Conservation (phyloP, 176 grass and related monocot species). For the Avena sativa region DNA sequence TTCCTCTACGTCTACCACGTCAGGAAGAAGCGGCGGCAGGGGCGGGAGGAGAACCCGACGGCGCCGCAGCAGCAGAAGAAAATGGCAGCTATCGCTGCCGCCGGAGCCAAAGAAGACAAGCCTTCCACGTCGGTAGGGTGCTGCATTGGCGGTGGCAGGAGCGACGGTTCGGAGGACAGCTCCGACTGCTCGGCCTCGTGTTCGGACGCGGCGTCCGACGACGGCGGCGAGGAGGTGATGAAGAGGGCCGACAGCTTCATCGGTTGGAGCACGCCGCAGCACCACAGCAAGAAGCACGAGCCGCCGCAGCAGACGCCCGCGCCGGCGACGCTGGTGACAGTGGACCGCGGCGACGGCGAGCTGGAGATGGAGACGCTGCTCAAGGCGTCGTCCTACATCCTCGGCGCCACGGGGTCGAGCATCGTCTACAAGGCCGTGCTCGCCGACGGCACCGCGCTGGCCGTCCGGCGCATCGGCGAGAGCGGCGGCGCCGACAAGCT, state of each 20-base stretch:
- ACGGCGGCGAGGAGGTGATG: slow-evolving; percentile 33
- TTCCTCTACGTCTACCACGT: slow-evolving; percentile 82
- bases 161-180: slow-evolving; percentile 55
- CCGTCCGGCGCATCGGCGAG: too few relatives aligned
- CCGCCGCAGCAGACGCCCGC: slow-evolving; percentile 40
- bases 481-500: slow-evolving; percentile 66
- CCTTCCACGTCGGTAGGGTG: slow-evolving; percentile 40
- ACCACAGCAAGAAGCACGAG: slow-evolving; percentile 54
- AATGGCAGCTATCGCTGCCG: slow-evolving; percentile 16
- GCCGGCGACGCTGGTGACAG: slow-evolving; percentile 73
- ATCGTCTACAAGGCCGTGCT: too few relatives aligned
- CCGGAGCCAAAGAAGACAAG: slow-evolving; percentile 49
- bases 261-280: slow-evolving; percentile 48
- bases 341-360: slow-evolving; percentile 75
- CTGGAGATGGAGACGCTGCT: slow-evolving; percentile 96
- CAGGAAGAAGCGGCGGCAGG: slow-evolving; percentile 59
- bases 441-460: too few relatives aligned
- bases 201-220: slow-evolving; percentile 66
- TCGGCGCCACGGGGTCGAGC: slow-evolving; percentile 22
- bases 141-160: slow-evolving; percentile 62
- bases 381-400: slow-evolving; percentile 96
- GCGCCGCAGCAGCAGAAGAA: slow-evolving; percentile 42
- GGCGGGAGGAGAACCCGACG: slow-evolving; percentile 47
- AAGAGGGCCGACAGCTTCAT: slow-evolving; percentile 38
- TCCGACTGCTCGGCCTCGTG: slow-evolving; percentile 62